phyloP scores from a whole-genome alignment of 1,139 yeast genomes.

The Kurtzmaniella quercitrusa region DNA sequence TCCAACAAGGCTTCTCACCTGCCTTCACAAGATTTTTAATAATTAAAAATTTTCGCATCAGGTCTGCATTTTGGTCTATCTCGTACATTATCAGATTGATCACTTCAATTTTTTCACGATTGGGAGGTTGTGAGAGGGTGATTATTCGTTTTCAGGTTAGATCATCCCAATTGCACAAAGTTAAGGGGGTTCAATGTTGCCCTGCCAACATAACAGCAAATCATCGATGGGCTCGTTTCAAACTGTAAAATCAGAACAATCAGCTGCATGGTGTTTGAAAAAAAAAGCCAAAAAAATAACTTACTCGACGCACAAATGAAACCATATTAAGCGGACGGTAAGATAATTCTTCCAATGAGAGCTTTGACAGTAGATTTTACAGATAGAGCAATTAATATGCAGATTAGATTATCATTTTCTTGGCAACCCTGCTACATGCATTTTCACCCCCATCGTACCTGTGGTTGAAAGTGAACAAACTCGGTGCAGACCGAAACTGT shows the following conservation, averaged over 20 bases:
- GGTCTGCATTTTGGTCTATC: neutral
- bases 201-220: neutral
- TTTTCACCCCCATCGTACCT: too few species aligned
- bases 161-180: neutral
- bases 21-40: too few species aligned
- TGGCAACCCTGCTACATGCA: neutral
- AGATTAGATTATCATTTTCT: neutral
- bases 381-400: neutral
- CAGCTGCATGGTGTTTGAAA: too few species aligned
- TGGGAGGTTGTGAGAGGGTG: too few species aligned
- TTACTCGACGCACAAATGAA: neutral
- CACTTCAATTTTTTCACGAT: too few species aligned
- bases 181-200: neutral
- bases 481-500: too few species aligned
- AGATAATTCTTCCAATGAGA: neutral
- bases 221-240: too few species aligned
- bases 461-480: too few species aligned
- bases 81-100: neutral
- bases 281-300: neutral
- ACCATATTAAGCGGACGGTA: neutral
- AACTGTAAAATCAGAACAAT: too few species aligned
- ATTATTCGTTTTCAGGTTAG: too few species aligned
- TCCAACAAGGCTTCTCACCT: too few species aligned
- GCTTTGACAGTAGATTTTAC: neutral
- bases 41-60: too few species aligned